These are phyloP conservation scores for Sisymbrium altissimum DNA, from an alignment of 345 rosid genomes.

Conservation along the genomic window DNA sequence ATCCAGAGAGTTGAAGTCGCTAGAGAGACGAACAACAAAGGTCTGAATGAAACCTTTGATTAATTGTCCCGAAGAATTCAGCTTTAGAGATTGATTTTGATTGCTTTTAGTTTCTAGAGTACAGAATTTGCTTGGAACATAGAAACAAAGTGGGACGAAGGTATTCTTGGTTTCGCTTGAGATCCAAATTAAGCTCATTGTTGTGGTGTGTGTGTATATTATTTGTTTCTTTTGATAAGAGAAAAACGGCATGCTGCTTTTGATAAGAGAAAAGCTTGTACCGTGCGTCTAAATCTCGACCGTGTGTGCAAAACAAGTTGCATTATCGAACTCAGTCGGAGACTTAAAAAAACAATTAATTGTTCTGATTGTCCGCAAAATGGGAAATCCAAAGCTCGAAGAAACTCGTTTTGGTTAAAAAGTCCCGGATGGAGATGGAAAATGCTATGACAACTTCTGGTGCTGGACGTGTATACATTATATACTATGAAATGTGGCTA, in stretches of 20 bases:
- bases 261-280: background rate
- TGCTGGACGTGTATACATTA: no score
- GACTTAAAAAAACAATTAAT: no score
- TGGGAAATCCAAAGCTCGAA: no score
- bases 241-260: background rate
- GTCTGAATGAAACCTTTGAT: background rate
- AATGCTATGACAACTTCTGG: no score
- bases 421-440: no score
- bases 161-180: background rate
- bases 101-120: background rate
- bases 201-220: background rate
- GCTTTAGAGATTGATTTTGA: constrained; percentile 1
- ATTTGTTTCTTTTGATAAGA: background rate
- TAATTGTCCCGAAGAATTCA: background rate
- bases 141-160: background rate
- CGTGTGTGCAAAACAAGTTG: no score
- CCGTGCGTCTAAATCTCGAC: no score
- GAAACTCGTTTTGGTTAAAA: no score
- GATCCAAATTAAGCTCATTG: background rate
- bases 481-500: no score
- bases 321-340: no score
- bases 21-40: constrained; percentile 11
- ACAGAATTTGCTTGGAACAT: constrained; percentile 5
- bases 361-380: no score
- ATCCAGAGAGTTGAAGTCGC: background rate